Conservation (phyloP, 345 rosid genomes). For the Moringa oleifera region DNA sequence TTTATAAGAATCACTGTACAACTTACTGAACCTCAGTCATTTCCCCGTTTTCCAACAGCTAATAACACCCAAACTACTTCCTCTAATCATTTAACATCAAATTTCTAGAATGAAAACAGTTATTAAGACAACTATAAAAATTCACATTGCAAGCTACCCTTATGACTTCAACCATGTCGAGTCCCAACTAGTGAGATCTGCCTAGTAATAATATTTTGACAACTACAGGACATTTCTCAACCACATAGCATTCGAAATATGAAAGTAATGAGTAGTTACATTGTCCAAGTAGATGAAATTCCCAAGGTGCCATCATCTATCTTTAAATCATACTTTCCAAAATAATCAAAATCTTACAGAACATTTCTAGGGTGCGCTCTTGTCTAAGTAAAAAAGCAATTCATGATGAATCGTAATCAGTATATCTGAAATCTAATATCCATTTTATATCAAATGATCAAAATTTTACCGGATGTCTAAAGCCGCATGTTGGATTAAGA, state of each 20-base stretch:
- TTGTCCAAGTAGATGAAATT: background rate
- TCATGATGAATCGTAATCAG: background rate
- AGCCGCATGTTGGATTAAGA: conserved; percentile 48
- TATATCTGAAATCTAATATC: too few species aligned
- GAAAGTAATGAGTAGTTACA: background rate
- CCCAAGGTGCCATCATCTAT: background rate
- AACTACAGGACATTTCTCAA: background rate
- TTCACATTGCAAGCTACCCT: background rate
- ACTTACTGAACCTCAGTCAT: background rate
- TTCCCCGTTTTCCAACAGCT: background rate
- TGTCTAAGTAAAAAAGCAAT: background rate
- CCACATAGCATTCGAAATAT: background rate
- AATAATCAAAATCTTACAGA: background rate
- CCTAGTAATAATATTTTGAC: background rate
- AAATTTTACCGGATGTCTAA: conserved; percentile 69
- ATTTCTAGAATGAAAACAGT: too few species aligned
- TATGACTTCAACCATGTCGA: background rate
- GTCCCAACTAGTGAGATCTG: background rate
- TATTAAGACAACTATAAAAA: too few species aligned
- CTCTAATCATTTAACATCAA: too few species aligned
- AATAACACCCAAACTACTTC: background rate
- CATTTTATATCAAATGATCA: too few species aligned
- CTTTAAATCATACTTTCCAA: background rate
- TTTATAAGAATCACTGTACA: background rate
- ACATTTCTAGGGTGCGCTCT: background rate